Evolutionary conservation across 345 rosid genomes (phyloP).

Genomic region (Moricandia moricandioides): DNA sequence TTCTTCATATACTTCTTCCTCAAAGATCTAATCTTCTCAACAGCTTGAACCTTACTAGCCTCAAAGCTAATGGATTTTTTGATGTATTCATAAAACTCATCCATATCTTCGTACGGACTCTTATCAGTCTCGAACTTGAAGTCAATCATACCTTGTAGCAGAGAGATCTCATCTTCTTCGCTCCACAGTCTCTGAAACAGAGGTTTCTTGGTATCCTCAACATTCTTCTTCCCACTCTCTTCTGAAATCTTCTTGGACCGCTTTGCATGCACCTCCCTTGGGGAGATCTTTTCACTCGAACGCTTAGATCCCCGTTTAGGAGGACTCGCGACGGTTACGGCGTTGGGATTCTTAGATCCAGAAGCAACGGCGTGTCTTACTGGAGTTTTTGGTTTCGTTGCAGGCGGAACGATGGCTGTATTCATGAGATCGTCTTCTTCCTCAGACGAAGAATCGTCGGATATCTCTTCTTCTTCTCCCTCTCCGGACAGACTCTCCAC

Average conservation of each 20-base stretch:
- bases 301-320: conserved; percentile 2
- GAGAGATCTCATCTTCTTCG: conserved; percentile 39
- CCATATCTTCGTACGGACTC: background rate
- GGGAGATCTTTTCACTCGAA: background rate
- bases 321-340: background rate
- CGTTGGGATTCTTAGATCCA: background rate
- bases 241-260: conserved; percentile 5
- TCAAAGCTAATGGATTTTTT: conserved; percentile 20
- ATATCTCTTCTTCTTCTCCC: background rate
- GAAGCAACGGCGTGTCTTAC: background rate
- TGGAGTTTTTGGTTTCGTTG: background rate
- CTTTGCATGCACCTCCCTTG: background rate
- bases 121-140: conserved; percentile 23
- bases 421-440: background rate
- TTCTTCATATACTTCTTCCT: conserved; percentile 8
- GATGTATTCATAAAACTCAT: too few relatives aligned
- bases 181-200: conserved; percentile 37
- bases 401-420: background rate
- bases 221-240: too few relatives aligned
- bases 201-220: background rate
- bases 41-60: conserved; percentile 21
- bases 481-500: conserved; percentile 1
- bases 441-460: conserved; percentile 2
- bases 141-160: conserved; percentile 38
- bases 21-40: conserved; percentile 35